A percentile compares a stretch with the other conserved stretches of the same genome.
phyloP scores from a whole-genome alignment of 1,139 yeast species.

The Saccharomyces hybrid region DNA sequence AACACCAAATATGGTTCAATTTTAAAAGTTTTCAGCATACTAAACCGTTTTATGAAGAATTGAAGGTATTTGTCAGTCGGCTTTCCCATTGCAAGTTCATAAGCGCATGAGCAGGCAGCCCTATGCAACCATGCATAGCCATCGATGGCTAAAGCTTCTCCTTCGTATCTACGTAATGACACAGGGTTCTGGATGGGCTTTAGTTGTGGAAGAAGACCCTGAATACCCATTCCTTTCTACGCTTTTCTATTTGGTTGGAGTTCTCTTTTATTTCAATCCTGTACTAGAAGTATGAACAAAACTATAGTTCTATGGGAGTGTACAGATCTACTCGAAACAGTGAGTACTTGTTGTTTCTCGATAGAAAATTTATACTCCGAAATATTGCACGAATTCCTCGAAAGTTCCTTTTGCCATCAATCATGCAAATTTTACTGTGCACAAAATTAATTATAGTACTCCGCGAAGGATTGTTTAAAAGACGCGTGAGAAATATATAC shows the following conservation, averaged over 20 bases:
- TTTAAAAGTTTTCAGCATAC: slow-evolving; percentile 58
- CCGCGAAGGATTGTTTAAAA: neutral
- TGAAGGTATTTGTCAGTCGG: slow-evolving; percentile 63
- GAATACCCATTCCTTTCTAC: slow-evolving; percentile 53
- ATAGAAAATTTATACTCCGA: neutral
- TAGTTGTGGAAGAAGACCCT: slow-evolving; percentile 69
- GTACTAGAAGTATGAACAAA: neutral
- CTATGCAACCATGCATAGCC: slow-evolving; percentile 96
- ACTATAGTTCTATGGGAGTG: neutral
- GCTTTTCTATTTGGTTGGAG: neutral
- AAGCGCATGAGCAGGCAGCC: slow-evolving; percentile 75
- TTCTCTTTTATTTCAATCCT: neutral
- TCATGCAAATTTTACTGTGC: neutral
- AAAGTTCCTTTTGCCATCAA: neutral
- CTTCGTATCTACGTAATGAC: slow-evolving; percentile 53
- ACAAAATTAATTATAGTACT: neutral
- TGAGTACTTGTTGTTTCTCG: neutral
- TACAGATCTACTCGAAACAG: neutral
- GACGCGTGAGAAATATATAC: neutral
- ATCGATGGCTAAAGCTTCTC: slow-evolving; percentile 80
- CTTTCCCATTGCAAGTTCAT: slow-evolving; percentile 63
- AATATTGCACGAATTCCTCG: neutral
- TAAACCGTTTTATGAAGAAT: slow-evolving; percentile 52
- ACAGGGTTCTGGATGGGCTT: slow-evolving; percentile 62
- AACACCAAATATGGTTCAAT: slow-evolving; percentile 84